These are phyloP conservation scores for Aspergillus neotritici DNA, from an alignment of 2,329 filamentous ascomycete genomes.

Conservation along the genomic window DNA sequence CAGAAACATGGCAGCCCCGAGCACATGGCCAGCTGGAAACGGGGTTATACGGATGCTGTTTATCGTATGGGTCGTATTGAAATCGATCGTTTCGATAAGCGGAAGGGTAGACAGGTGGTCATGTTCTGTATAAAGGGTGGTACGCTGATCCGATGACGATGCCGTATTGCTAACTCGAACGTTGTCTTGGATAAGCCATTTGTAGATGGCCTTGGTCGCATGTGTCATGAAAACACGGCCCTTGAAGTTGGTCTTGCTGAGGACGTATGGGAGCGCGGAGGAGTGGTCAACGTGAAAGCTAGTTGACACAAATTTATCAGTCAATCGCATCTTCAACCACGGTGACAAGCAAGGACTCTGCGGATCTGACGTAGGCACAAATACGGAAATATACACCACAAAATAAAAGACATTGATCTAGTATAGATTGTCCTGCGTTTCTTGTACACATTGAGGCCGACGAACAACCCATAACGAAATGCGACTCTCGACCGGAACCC, in stretches of 20 bases:
- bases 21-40: constrained; percentile 94
- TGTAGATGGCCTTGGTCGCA: constrained; percentile 98
- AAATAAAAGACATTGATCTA: constrained; percentile 17
- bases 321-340: constrained; percentile 5
- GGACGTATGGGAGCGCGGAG: constrained; percentile 94
- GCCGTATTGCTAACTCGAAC: constrained; percentile 75
- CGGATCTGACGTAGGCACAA: constrained; percentile 13
- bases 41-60: constrained; percentile 95
- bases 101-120: constrained; percentile 92
- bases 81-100: constrained; percentile 94
- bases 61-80: constrained; percentile 95
- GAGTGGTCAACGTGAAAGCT: constrained; percentile 99
- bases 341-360: too few relatives aligned
- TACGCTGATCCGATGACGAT: constrained; percentile 57
- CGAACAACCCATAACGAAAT: neutral
- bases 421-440: constrained; percentile 30
- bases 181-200: constrained; percentile 97
- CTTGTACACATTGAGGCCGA: constrained; percentile 29
- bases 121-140: constrained; percentile 82
- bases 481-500: neutral
- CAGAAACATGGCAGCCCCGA: constrained; percentile 96
- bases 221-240: constrained; percentile 99
- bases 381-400: constrained; percentile 14
- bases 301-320: constrained; percentile 25
- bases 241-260: constrained; percentile 96